Base-by-base conservation (phyloP, 1,139 yeast genomes). In the Schwanniomyces etchellsii region DNA sequence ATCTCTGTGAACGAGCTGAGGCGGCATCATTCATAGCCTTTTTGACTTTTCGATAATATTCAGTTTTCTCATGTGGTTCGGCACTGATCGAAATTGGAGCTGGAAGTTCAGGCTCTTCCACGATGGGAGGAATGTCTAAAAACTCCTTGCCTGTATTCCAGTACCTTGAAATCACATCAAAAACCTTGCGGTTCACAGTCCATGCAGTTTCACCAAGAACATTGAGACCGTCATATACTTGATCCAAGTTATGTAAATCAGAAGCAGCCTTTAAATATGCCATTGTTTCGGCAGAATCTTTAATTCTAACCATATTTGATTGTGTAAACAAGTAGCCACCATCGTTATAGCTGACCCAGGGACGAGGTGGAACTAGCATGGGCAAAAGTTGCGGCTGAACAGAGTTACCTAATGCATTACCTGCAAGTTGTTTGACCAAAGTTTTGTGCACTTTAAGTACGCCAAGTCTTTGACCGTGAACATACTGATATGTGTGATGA, bases 321-420 rank as follows among this genome's bases (percentile, higher is more conserved):
- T 72, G 75, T 6, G 83, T 68, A 47, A 77, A 81, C 35, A 74
- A 64, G 49, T 85, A 86, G 0, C 96, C 97, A 38, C 98, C 98
- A 32, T 74, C 74, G 46, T 79, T 77, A 70, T 79, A 78, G 6
- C 77, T 64, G 1, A 76, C 70, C 98, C 99, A 91, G 4, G 88
- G 88, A 34, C 79, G 67, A 14, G 98, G 98, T 38, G 78, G 75
- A 6, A 84, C 83, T 36, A 93, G 64, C 98, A 93, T 93, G 10
- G 99, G 99, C 35, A 93, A 66, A 39, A 75, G 68, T 55, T 91
- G 97, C 0, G 97, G 96, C 45, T 82, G 91, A 5, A 89, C 75
- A 2, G 81, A 68, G 34, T 81, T 79, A 9, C 74, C 69, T 27
- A 79, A 57, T 14, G 77, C 68, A 38, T 81, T 89, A 3, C 81